Percentiles rank a stretch among this genome's conserved stretches.
These are phyloP conservation scores for Citropsis articulata DNA, from an alignment of 345 rosid species.

Conservation along the genomic window DNA sequence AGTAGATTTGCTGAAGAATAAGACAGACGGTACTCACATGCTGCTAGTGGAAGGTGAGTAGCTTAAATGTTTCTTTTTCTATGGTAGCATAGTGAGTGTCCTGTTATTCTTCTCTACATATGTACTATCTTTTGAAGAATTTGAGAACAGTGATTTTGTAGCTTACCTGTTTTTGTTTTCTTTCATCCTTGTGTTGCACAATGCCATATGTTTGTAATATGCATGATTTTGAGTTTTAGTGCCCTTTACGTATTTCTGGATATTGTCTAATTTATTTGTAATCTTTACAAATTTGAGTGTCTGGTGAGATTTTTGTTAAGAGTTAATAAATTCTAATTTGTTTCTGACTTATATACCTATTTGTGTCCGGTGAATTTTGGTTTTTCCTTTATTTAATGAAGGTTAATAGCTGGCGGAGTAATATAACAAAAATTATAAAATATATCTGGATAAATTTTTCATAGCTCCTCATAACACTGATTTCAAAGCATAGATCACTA, in stretches of 20 bases:
- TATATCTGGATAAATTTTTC: neutral
- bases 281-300: neutral
- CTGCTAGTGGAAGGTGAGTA: conserved; percentile 48
- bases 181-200: neutral
- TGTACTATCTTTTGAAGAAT: neutral
- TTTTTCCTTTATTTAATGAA: neutral
- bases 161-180: neutral
- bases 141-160: neutral
- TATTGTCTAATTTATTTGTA: neutral
- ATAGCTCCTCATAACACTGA: neutral
- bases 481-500: neutral
- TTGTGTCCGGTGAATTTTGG: neutral
- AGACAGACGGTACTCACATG: conserved; percentile 36
- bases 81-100: neutral
- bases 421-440: neutral
- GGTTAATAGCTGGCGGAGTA: neutral
- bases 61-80: neutral
- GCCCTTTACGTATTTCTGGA: neutral
- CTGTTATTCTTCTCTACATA: neutral
- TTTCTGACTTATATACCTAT: neutral
- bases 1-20: conserved; percentile 44
- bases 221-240: neutral
- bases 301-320: neutral
- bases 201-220: neutral
- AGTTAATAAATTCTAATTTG: neutral